These are phyloP conservation scores for Eremothecium sinecaudum DNA, from an alignment of 1,139 yeast species.

Conservation along the genomic window DNA sequence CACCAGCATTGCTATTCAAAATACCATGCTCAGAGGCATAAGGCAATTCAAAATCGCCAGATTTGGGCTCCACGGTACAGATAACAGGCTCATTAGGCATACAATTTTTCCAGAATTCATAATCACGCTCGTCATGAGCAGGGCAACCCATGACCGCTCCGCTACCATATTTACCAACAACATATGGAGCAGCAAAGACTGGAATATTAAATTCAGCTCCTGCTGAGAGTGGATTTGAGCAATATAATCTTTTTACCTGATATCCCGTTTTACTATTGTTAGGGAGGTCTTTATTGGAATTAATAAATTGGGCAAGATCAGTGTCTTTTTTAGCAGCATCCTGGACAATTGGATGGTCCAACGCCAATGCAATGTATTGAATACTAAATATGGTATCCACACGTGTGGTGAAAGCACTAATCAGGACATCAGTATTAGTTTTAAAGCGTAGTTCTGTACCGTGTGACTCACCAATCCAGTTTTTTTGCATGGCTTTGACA, in stretches of 20 bases:
- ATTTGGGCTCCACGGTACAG: conserved; percentile 38
- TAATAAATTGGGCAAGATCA: conserved; percentile 41
- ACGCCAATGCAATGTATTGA: conserved; percentile 70
- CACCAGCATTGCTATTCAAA: conserved; percentile 43
- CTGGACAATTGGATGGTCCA: conserved; percentile 55
- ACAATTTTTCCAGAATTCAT: conserved; percentile 64
- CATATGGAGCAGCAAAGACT: conserved; percentile 85
- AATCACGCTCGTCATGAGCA: conserved; percentile 81
- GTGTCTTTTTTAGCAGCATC: conserved; percentile 33
- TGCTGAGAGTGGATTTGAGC: conserved; percentile 50
- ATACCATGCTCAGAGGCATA: conserved; percentile 46
- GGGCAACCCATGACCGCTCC: conserved; percentile 99
- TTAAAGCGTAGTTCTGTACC: conserved; percentile 63
- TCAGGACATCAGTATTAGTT: conserved; percentile 16
- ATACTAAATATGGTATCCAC: conserved; percentile 81
- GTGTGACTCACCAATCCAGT: conserved; percentile 86
- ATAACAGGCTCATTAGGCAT: conserved; percentile 39
- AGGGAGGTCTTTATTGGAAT: conserved; percentile 31
- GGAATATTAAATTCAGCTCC: conserved; percentile 41
- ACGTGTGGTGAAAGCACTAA: conserved; percentile 72
- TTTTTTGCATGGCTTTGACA: conserved; percentile 80
- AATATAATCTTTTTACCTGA: conserved; percentile 39
- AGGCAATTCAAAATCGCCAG: conserved; percentile 31
- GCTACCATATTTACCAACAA: conserved; percentile 68
- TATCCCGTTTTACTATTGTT: conserved; percentile 61